Conservation (phyloP, 1,284 basidiomycete species). For the Pseudozyma sp. region DNA sequence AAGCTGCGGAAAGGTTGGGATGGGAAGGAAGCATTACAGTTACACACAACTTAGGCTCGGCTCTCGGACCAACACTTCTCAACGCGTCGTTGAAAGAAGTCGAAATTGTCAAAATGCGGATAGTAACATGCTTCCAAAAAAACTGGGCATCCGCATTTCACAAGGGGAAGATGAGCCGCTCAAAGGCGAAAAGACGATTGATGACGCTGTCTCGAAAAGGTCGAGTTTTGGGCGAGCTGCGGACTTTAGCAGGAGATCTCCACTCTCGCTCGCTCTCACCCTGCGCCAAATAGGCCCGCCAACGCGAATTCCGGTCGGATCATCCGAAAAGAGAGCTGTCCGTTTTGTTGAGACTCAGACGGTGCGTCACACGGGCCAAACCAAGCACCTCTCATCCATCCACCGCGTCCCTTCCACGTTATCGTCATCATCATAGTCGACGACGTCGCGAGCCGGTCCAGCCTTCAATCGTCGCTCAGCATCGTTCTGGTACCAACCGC, state of each 20-base stretch:
- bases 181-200: not conserved
- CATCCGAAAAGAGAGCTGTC: conserved; percentile 6
- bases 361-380: conserved; percentile 23
- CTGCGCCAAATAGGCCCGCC: not conserved
- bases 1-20: not conserved
- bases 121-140: too few species aligned
- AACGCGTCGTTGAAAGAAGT: too few species aligned
- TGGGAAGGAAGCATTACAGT: conserved; percentile 13
- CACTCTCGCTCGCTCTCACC: too few species aligned
- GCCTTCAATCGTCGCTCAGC: too few species aligned
- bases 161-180: not conserved
- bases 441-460: too few species aligned
- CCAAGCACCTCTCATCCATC: conserved; percentile 2
- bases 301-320: conserved; percentile 16
- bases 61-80: conserved; percentile 45
- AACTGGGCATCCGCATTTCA: too few species aligned
- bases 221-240: not conserved
- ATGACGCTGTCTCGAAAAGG: not conserved
- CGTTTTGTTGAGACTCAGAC: not conserved
- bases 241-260: too few species aligned
- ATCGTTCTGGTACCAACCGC: too few species aligned
- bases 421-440: not conserved
- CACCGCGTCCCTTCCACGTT: not conserved
- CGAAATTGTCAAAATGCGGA: too few species aligned
- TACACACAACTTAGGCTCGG: conserved; percentile 12